Conservation (phyloP, 305 asterid species). For the Plantago rigida region DNA sequence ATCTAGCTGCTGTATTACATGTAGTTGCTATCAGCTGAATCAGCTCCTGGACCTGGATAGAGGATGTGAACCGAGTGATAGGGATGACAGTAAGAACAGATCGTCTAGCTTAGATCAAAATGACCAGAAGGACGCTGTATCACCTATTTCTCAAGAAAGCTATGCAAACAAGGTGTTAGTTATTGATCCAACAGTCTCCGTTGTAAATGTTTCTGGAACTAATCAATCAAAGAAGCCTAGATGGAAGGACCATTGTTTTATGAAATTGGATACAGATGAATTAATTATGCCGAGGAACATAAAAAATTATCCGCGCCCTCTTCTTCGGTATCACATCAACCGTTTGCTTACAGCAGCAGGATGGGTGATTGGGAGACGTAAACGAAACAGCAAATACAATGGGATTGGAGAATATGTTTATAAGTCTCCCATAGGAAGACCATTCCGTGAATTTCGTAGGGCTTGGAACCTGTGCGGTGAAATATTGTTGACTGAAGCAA, state of each 20-base stretch:
- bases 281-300: slow-evolving; percentile 54
- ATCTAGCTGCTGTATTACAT: slow-evolving; percentile 51
- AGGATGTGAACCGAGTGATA: slow-evolving; percentile 35
- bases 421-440: slow-evolving; percentile 86
- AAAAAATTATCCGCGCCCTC: slow-evolving; percentile 90
- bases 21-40: slow-evolving; percentile 46
- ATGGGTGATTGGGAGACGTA: slow-evolving; percentile 94
- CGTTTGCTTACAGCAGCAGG: slow-evolving; percentile 79
- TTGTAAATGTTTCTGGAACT: slow-evolving; percentile 31
- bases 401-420: slow-evolving; percentile 84
- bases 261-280: slow-evolving; percentile 64
- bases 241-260: slow-evolving; percentile 85
- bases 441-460: slow-evolving; percentile 81
- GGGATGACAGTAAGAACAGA: slow-evolving; percentile 33
- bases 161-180: slow-evolving; percentile 55
- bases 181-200: slow-evolving; percentile 34
- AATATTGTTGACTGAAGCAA: slow-evolving; percentile 48
- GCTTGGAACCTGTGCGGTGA: slow-evolving; percentile 88
- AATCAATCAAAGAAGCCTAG: slow-evolving; percentile 56
- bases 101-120: slow-evolving; percentile 37
- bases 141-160: slow-evolving; percentile 90
- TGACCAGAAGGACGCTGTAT: slow-evolving; percentile 46
- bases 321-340: slow-evolving; percentile 82
- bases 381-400: slow-evolving; percentile 63
- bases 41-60: slow-evolving; percentile 29